These are phyloP conservation scores for Leccinellum albellum DNA, from an alignment of 768 basidiomycete genomes.

Conservation along the genomic window DNA sequence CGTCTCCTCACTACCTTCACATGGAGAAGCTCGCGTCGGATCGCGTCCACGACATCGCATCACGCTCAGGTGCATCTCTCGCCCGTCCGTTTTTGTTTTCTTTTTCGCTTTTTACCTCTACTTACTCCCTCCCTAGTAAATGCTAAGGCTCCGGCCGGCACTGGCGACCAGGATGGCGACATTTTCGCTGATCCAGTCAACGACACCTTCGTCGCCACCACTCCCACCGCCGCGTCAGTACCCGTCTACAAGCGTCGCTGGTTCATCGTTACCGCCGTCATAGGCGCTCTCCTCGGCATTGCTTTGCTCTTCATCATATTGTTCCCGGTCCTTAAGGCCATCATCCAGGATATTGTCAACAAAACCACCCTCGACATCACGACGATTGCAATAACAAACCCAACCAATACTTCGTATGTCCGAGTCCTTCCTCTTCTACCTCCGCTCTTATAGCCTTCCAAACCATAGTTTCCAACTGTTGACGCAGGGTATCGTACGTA, in stretches of 20 bases:
- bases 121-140: conserved; percentile 9
- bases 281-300: conserved; percentile 59
- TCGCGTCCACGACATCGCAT: not conserved
- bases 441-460: conserved; percentile 2
- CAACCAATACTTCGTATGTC: conserved; percentile 54
- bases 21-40: not conserved
- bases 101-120: not conserved
- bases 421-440: too few relatives aligned
- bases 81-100: not conserved
- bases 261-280: conserved; percentile 58
- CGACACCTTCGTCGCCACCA: conserved; percentile 3
- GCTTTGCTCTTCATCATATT: conserved; percentile 63
- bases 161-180: not conserved
- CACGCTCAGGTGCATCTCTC: conserved; percentile 16
- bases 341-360: conserved; percentile 62
- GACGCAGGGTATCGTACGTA: conserved; percentile 51
- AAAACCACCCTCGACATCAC: conserved; percentile 51
- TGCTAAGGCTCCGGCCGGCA: conserved; percentile 4
- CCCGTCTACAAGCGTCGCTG: conserved; percentile 60
- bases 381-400: conserved; percentile 45
- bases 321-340: conserved; percentile 65
- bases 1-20: not conserved
- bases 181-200: conserved; percentile 12
- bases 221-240: too few relatives aligned
- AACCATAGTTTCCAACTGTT: conserved; percentile 46